These are phyloP conservation scores for Sporothrix phasma DNA, from an alignment of 2,329 filamentous ascomycete species.

Conservation along the genomic window DNA sequence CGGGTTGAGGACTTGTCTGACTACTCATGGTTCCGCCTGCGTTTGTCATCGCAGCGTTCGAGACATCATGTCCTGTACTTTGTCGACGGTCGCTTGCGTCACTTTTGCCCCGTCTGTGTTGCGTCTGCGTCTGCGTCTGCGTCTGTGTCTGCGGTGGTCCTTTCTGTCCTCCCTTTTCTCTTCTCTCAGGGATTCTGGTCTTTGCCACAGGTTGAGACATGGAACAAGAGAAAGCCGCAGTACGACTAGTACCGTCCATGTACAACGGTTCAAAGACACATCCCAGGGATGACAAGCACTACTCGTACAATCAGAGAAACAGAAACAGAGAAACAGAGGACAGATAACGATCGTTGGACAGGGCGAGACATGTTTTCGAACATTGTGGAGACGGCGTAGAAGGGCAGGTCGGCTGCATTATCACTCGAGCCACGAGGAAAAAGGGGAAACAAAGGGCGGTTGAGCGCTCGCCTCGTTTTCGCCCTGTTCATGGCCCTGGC, in stretches of 20 bases:
- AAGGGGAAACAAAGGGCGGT: neutral
- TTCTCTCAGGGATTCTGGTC: neutral
- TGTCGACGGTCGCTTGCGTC: too few species aligned
- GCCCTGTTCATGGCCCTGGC: neutral
- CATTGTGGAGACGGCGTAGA: too few species aligned
- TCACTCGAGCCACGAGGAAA: too few species aligned
- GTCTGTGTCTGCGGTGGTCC: neutral
- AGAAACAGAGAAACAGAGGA: neutral
- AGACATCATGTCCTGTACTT: neutral
- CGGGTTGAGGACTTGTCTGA: neutral
- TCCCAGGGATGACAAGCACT: neutral
- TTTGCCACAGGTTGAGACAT: conserved; percentile 3
- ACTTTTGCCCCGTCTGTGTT: too few species aligned
- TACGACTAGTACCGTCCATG: neutral
- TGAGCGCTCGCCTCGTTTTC: neutral
- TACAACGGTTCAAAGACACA: neutral
- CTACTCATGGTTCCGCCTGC: too few species aligned
- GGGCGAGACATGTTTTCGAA: conserved; percentile 7
- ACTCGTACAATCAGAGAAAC: neutral
- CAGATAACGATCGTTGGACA: neutral
- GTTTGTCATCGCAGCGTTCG: neutral
- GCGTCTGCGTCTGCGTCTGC: too few species aligned
- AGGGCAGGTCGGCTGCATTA: too few species aligned
- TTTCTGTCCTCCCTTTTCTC: neutral
- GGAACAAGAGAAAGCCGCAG: neutral